phyloP scores from a whole-genome alignment of 1,284 basidiomycete species.

The Naganishia liquefaciens region DNA sequence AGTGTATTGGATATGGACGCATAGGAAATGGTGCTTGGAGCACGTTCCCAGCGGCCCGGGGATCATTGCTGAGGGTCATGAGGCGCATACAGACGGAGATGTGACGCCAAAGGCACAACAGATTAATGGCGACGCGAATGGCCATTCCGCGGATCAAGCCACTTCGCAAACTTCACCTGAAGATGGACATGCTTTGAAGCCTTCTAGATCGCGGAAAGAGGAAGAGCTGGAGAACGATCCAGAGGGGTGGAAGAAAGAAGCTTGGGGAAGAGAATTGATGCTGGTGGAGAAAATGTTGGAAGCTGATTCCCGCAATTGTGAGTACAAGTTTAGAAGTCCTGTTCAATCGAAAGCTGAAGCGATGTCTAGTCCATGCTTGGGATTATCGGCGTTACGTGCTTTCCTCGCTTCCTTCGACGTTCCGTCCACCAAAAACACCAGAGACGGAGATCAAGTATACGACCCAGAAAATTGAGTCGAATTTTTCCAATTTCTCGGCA shows the following conservation, averaged over 20 bases:
- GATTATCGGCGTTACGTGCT: conserved; percentile 83
- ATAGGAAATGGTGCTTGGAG: conserved; percentile 87
- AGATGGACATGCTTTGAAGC: not conserved
- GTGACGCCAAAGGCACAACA: no score
- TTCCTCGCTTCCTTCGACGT: conserved; percentile 61
- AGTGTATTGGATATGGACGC: conserved; percentile 96
- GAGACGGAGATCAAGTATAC: conserved; percentile 75
- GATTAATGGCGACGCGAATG: no score
- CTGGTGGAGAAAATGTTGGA: conserved; percentile 88
- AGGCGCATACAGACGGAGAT: not conserved
- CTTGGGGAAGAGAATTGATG: conserved; percentile 79
- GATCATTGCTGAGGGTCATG: not conserved
- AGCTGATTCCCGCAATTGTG: conserved; percentile 85
- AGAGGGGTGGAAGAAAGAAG: conserved; percentile 67
- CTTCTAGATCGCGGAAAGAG: no score
- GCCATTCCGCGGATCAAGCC: no score
- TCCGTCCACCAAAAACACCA: conserved; percentile 52
- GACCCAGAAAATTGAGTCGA: conserved; percentile 83
- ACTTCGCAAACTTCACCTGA: not conserved
- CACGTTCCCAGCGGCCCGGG: conserved; percentile 71
- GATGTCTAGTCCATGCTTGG: conserved; percentile 79
- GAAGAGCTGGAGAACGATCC: conserved; percentile 43
- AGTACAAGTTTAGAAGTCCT: conserved; percentile 42
- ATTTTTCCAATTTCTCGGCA: conserved; percentile 97
- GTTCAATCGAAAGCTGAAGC: conserved; percentile 3